A percentile compares a stretch with the other conserved stretches of the same genome.
Conservation (phyloP, 306 rosid species). For the cucumber (Cucumis sativus) region DNA sequence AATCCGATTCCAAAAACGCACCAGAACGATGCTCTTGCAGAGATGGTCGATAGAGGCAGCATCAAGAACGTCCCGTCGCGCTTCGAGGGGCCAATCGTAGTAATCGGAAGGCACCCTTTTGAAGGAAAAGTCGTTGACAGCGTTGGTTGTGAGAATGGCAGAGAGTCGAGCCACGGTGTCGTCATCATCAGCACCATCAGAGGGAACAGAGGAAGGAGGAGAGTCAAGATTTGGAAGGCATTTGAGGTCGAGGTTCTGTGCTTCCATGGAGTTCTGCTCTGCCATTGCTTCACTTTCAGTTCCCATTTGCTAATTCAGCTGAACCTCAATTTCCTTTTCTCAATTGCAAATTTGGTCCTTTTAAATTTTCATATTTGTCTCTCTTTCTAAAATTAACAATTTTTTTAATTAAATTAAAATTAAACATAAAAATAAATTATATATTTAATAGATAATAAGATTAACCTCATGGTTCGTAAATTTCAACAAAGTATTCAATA, state of each 20-base stretch:
- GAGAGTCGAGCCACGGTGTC: conserved; percentile 63
- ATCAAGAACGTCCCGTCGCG: conserved; percentile 49
- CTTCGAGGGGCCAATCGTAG: conserved; percentile 77
- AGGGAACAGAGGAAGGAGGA: background rate
- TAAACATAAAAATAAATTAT: too few species aligned
- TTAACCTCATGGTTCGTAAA: too few species aligned
- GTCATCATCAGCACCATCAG: conserved; percentile 3
- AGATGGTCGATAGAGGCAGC: conserved; percentile 73
- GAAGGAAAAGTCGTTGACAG: conserved; percentile 56
- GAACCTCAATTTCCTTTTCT: background rate
- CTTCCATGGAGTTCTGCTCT: conserved; percentile 21
- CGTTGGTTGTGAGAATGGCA: conserved; percentile 36
- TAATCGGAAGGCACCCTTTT: conserved; percentile 56
- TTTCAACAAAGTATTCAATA: too few species aligned
- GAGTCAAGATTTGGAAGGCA: conserved; percentile 11
- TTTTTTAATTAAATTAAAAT: too few species aligned
- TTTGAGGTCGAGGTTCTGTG: conserved; percentile 30
- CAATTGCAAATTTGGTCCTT: too few species aligned
- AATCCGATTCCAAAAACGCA: background rate
- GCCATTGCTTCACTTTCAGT: background rate
- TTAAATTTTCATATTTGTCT: too few species aligned
- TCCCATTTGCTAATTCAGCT: background rate
- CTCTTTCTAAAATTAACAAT: too few species aligned
- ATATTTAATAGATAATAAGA: too few species aligned
- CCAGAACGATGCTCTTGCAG: conserved; percentile 93